Evolutionary conservation across 257 asterid genomes (phyloP), one percentile per base, ranked within the genome.

Genomic region (Przewalskia tangutica): DNA sequence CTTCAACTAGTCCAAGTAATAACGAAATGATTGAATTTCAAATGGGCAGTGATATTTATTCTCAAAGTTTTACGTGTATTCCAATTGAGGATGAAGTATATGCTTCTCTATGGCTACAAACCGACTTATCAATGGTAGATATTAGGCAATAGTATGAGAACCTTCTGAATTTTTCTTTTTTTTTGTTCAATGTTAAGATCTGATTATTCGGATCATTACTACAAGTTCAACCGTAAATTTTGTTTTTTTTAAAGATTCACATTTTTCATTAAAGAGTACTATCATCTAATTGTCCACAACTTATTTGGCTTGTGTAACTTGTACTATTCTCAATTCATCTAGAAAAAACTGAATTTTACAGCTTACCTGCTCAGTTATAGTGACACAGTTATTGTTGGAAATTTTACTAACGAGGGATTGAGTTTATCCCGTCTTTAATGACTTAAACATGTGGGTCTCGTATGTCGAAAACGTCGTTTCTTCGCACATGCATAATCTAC

Each of bases 81-180:
- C 56, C 64, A 4, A 27, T 77, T 65, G 87, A 81, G 17, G 87
- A 77, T 2, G 80, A 77, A 27, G 66, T 23, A 42, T 81, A 64
- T 40, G 79, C 59, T 77, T 81, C 80, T 53, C 46, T 84, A 59
- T 84, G 84, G 84, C 82, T 76, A 81, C 84, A 84, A 53, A 81
- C 55, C 48, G 79, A 71, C 36, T 71, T 71, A 59, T 71, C 42
- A 71, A 46, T 12, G 20, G 13, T 71, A 38, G 77, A 44, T 12
- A 20, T 48, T 46, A 18, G 18, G 7, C 59, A 44, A 71, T 46
- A 71, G 59, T 6, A 44, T 20, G 18, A 44, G 38, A 44, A 1
- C 9, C 50, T 65, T 4, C 13, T 42, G 9, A n/a, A 3, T 7
- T 66, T 12, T n/a, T 9, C 0, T 36, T 7, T 4, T 9, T 7